Percentiles rank a stretch among this genome's conserved stretches.
phyloP scores from a whole-genome alignment of 495 filamentous ascomycete species.

The Hypomontagnella monticulosa region DNA sequence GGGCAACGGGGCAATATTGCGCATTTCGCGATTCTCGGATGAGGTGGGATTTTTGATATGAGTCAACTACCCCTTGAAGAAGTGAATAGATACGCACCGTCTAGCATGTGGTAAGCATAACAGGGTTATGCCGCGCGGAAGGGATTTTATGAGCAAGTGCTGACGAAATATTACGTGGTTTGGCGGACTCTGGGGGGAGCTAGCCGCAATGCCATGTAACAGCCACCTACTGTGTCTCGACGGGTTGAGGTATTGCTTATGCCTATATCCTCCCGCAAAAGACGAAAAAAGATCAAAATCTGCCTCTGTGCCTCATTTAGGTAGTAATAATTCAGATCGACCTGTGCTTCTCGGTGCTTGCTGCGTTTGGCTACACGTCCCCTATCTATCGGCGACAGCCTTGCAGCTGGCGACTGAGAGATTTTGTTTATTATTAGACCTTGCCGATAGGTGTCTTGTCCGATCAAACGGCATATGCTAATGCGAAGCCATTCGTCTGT shows the following conservation, averaged over 20 bases:
- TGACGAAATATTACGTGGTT: slow-evolving; percentile 46
- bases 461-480: slow-evolving; percentile 30
- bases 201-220: slow-evolving; percentile 25
- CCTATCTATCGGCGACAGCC: slow-evolving; percentile 38
- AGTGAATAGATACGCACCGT: slow-evolving; percentile 14
- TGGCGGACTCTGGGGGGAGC: slow-evolving; percentile 24
- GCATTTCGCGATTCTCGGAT: slow-evolving; percentile 34
- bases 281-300: slow-evolving; percentile 11
- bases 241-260: slow-evolving; percentile 15
- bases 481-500: slow-evolving; percentile 20
- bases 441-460: slow-evolving; percentile 24
- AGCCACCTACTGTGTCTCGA: slow-evolving; percentile 27
- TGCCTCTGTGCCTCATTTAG: slow-evolving; percentile 15
- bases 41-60: slow-evolving; percentile 42
- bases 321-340: slow-evolving; percentile 30
- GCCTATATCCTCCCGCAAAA: neutral
- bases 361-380: slow-evolving; percentile 19
- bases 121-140: slow-evolving; percentile 32
- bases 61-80: slow-evolving; percentile 31
- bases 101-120: slow-evolving; percentile 36
- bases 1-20: slow-evolving; percentile 38
- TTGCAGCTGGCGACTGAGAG: slow-evolving; percentile 31
- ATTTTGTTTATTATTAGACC: slow-evolving; percentile 28
- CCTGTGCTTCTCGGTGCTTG: slow-evolving; percentile 17
- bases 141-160: slow-evolving; percentile 36